Base-by-base conservation (phyloP, 2,329 filamentous ascomycete species). In the Hypomyces rosellus region DNA sequence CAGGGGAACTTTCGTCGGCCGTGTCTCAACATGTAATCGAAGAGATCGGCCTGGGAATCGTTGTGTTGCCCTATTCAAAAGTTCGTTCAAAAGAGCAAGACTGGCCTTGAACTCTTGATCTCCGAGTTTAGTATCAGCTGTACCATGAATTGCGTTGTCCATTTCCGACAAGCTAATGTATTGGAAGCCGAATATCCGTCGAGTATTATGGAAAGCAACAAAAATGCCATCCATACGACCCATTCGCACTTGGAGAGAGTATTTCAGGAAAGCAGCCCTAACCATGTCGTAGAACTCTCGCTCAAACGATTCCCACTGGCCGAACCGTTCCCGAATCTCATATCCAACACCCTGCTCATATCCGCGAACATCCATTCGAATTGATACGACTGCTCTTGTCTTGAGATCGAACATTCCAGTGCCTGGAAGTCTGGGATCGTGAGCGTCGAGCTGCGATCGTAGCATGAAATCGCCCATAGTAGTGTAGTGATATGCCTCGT, bases 141-240 rank as follows among this genome's bases (percentile, higher is more conserved):
- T 85, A 18, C 89, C 90, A 64, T 99, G 95, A n/a, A 99, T 69
- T 1, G 89, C 80, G n/a, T 76, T 65, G 65, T 99, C 93, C 86
- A 99, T 90, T 63, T 99, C 93, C 4, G 80, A 65, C 13, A 97
- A 70, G 52, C 84, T 84, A 53, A 99, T 79, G 65, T 99, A 99
- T 68, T 99, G 93, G 67, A 99, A 99, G 5, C 93, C 93, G 64
- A 99, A 99, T 45, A 99, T 95, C 49, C 91, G 86, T 68, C 91
- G 79, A 2, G 90, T 88, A 65, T 99, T 99, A 73, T 99, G 93
- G 65, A 84, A 99, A 2, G 93, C 93, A 18, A 97, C 88, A 63
- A 97, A 99, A 45, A 97, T 96, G 48, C 93, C 93, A 64, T 99
- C 92, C 95, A 99, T 99, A 45, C 91, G 84, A 15, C 95, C 93